Evolutionary conservation across 106 monocot genomes (phyloP).

Genomic region (Alisma plantagoaquatica): DNA sequence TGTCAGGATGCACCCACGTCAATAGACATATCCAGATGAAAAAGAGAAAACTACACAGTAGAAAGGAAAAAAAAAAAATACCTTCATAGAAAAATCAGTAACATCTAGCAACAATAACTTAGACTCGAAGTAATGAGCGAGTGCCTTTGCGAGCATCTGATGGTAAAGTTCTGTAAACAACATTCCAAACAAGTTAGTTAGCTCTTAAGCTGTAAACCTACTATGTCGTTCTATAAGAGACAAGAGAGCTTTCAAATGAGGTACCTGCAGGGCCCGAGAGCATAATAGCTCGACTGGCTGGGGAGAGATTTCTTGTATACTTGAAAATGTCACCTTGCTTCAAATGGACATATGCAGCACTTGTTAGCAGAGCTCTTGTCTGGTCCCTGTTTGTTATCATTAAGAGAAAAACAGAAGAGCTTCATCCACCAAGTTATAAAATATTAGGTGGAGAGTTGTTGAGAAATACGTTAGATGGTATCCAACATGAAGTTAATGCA

Average conservation of each 20-base stretch:
- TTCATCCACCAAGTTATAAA: not conserved
- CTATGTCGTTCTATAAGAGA: not conserved
- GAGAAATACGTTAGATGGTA: not conserved
- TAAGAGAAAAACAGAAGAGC: not conserved
- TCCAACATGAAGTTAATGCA: no score
- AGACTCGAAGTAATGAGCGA: slow-evolving; percentile 48
- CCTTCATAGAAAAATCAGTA: slow-evolving; percentile 54
- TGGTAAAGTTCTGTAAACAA: slow-evolving; percentile 57
- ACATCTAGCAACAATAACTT: slow-evolving; percentile 61
- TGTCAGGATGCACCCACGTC: no score
- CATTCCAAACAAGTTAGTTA: not conserved
- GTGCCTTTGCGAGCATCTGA: slow-evolving; percentile 74
- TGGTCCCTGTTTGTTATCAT: slow-evolving; percentile 43
- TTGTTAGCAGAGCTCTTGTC: slow-evolving; percentile 38
- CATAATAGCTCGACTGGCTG: slow-evolving; percentile 58
- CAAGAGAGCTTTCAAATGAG: not conserved
- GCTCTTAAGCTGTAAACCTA: not conserved
- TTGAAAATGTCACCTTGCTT: slow-evolving; percentile 55
- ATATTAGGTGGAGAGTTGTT: not conserved
- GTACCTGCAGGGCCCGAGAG: slow-evolving; percentile 82
- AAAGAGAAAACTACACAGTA: not conserved
- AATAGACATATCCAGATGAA: not conserved
- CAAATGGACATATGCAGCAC: slow-evolving; percentile 64
- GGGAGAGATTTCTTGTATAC: slow-evolving; percentile 49
- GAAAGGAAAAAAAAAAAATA: not conserved